These are phyloP conservation scores for Ascochyta clinopodiicola DNA, from an alignment of 2,329 filamentous ascomycete species.

Conservation along the genomic window DNA sequence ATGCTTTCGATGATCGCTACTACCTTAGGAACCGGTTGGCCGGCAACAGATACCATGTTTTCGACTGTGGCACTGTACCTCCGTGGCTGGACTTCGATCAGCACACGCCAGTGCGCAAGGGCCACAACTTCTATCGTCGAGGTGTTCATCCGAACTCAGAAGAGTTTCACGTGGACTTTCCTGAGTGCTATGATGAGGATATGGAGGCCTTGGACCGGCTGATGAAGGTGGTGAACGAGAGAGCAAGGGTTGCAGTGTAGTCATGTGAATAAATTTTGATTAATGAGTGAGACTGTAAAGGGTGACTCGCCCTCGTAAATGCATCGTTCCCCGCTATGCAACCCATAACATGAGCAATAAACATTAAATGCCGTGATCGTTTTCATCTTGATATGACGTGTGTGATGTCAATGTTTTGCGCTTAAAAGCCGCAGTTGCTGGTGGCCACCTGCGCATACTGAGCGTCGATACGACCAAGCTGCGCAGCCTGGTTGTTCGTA, in stretches of 20 bases:
- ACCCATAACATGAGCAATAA: conserved; percentile 9
- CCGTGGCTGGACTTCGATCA: too few species aligned
- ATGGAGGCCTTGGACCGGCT: not conserved
- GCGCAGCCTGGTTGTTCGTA: conserved; percentile 54
- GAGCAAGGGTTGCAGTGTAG: not conserved
- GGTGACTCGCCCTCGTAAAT: conserved; percentile 15
- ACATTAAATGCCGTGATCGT: conserved; percentile 9
- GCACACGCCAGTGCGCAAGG: too few species aligned
- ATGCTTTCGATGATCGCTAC: too few species aligned
- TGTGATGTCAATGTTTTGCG: not conserved
- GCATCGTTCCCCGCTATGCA: conserved; percentile 12
- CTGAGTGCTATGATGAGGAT: not conserved
- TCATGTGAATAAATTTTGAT: not conserved
- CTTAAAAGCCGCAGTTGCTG: conserved; percentile 45
- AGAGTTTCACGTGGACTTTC: not conserved
- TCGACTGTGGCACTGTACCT: too few species aligned
- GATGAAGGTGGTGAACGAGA: not conserved
- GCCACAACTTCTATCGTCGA: too few species aligned
- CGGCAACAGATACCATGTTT: too few species aligned
- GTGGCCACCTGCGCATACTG: conserved; percentile 46
- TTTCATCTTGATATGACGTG: not conserved
- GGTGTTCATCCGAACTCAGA: too few species aligned
- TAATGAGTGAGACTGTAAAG: conserved; percentile 11
- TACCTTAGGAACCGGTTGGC: too few species aligned
- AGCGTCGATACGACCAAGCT: conserved; percentile 55